Evolutionary conservation across 2,329 filamentous ascomycete genomes (phyloP).

Genomic region (Byssoonygena ceratinophila): DNA sequence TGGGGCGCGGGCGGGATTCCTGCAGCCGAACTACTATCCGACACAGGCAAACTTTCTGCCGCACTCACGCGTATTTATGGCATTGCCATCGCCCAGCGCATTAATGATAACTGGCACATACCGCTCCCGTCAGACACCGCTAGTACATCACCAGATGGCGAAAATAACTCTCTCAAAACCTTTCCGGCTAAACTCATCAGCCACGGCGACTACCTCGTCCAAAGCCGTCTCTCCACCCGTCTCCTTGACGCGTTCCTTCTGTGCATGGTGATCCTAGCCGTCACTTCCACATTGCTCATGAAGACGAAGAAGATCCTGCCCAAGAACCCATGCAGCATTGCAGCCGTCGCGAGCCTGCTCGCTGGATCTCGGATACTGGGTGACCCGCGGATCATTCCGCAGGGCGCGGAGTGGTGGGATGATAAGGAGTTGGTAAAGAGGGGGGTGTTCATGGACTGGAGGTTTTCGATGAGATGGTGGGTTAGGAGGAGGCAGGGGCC

Average conservation of each 20-base stretch:
- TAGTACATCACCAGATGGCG: background rate
- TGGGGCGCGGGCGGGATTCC: conserved; percentile 9
- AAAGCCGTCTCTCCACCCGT: conserved; percentile 18
- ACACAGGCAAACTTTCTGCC: conserved; percentile 2
- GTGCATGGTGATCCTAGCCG: conserved; percentile 18
- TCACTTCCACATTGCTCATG: conserved; percentile 14
- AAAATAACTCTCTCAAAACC: background rate
- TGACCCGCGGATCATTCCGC: conserved; percentile 13
- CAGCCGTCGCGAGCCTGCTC: conserved; percentile 20
- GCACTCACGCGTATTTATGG: conserved; percentile 7
- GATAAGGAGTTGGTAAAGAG: conserved; percentile 15
- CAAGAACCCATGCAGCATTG: conserved; percentile 23
- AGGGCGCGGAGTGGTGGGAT: conserved; percentile 18
- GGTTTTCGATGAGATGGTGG: conserved; percentile 17
- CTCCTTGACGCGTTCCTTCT: conserved; percentile 19
- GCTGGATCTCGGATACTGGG: conserved; percentile 18
- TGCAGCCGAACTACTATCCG: conserved; percentile 9
- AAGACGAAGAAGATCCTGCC: conserved; percentile 19
- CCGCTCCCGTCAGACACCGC: conserved; percentile 11
- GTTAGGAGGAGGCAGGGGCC: conserved; percentile 3
- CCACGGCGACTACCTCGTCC: conserved; percentile 17
- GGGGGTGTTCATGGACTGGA: conserved; percentile 3
- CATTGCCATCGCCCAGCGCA: conserved; percentile 11
- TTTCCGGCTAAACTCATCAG: conserved; percentile 10
- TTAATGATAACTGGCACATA: conserved; percentile 11